Conservation (phyloP, 73 alveolate species). For the Paramecium sonneborni region DNA sequence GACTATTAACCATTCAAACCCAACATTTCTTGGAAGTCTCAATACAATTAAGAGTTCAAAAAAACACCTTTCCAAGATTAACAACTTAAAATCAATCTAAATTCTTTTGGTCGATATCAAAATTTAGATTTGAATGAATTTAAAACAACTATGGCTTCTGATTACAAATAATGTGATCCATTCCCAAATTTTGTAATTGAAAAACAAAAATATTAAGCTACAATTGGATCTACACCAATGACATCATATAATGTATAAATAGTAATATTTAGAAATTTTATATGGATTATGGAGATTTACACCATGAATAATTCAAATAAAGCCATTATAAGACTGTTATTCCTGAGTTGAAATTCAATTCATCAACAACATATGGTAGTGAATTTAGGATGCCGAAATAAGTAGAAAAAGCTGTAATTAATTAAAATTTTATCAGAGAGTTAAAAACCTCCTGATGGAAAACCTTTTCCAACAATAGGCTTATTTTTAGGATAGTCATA, state of each 20-base stretch:
- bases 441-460: slow-evolving; percentile 11
- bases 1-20: neutral
- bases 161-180: neutral
- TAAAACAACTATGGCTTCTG: slow-evolving; percentile 17
- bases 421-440: neutral
- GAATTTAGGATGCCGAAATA: neutral
- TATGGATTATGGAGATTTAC: slow-evolving; percentile 52
- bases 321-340: slow-evolving; percentile 47
- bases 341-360: neutral
- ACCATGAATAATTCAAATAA: slow-evolving; percentile 42
- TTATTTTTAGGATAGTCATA: slow-evolving; percentile 44
- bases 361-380: slow-evolving; percentile 26
- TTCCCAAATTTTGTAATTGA: neutral
- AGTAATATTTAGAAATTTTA: neutral
- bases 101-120: neutral
- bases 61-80: neutral
- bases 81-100: neutral
- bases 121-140: neutral
- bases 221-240: slow-evolving; percentile 30
- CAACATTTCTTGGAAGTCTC: neutral
- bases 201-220: neutral
- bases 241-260: slow-evolving; percentile 22
- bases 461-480: slow-evolving; percentile 42
- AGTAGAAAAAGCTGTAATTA: neutral
- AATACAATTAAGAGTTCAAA: neutral